Evolutionary conservation across 345 rosid genomes (phyloP).

Genomic region (Ceriops decandra): DNA sequence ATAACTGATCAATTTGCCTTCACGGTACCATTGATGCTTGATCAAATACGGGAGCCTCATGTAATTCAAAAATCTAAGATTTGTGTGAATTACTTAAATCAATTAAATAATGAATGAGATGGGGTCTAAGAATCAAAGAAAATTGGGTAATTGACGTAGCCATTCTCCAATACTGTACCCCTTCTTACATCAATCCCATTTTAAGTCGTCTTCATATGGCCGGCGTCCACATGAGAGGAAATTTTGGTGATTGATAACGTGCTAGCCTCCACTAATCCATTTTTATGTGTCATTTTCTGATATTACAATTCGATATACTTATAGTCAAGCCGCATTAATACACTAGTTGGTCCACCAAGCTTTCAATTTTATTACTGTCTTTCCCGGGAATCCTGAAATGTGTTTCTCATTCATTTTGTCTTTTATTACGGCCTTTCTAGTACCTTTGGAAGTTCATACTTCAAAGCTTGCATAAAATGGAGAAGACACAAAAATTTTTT

Average conservation of each 20-base stretch:
- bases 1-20: no score
- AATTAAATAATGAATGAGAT: conserved; percentile 4
- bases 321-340: not conserved
- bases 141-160: conserved; percentile 14
- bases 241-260: not conserved
- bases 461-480: no score
- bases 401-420: not conserved
- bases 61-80: not conserved
- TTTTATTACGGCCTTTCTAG: not conserved
- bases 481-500: no score
- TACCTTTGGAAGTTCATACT: no score
- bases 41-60: no score
- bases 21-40: no score
- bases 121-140: conserved; percentile 19
- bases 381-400: not conserved
- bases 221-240: conserved; percentile 5
- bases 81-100: conserved; percentile 2
- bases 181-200: not conserved
- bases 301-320: not conserved
- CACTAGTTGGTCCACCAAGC: not conserved
- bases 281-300: not conserved
- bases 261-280: not conserved
- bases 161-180: conserved; percentile 8
- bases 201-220: conserved; percentile 8
- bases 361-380: not conserved